Evolutionary conservation across 345 rosid species (phyloP).

Genomic region (Salix dunnii): DNA sequence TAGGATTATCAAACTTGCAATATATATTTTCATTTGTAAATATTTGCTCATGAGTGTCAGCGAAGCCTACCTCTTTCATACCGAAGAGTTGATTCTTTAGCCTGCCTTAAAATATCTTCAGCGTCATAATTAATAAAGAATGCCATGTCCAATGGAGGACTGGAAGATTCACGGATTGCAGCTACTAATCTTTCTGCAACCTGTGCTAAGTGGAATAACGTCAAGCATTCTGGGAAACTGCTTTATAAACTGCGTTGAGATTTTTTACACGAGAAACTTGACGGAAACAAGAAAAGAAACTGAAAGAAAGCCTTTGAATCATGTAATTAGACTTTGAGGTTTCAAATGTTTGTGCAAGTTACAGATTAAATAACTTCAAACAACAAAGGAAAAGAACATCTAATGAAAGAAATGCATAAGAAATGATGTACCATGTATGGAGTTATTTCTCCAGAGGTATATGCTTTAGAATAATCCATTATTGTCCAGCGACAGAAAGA

Average conservation of each 20-base stretch:
- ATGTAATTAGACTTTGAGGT: background rate
- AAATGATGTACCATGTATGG: slow-evolving; percentile 37
- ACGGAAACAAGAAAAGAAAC: background rate
- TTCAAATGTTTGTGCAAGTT: background rate
- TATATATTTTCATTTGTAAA: background rate
- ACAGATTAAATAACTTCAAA: background rate
- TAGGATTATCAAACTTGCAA: background rate
- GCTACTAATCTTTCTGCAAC: slow-evolving; percentile 54
- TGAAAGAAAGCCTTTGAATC: background rate
- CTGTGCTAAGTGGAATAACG: slow-evolving; percentile 18
- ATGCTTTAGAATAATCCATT: slow-evolving; percentile 53
- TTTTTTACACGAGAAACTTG: background rate
- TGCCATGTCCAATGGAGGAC: slow-evolving; percentile 43
- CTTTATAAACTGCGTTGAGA: background rate
- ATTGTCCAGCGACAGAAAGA: slow-evolving; percentile 45
- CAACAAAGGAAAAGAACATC: background rate
- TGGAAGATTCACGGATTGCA: slow-evolving; percentile 42
- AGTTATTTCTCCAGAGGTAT: slow-evolving; percentile 43
- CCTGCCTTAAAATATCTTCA: slow-evolving; percentile 56
- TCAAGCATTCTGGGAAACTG: background rate
- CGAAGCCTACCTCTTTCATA: slow-evolving; percentile 45
- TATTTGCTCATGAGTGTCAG: background rate
- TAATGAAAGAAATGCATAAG: background rate
- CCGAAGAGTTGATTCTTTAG: slow-evolving; percentile 51
- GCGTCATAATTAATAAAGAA: slow-evolving; percentile 50